Conservation (phyloP, 345 rosid species). For the Lepidium aucheri region DNA sequence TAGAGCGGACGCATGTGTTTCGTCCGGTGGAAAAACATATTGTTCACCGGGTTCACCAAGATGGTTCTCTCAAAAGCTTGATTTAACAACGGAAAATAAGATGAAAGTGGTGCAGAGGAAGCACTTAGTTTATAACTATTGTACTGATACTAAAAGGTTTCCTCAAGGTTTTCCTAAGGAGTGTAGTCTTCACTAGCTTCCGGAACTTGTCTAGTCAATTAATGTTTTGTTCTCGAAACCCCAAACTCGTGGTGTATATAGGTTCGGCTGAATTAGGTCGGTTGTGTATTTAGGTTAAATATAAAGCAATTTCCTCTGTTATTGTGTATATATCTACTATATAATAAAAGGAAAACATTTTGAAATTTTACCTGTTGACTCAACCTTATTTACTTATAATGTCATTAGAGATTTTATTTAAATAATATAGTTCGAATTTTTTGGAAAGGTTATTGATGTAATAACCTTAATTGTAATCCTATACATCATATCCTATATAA, state of each 20-base stretch:
- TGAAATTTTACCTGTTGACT: too few relatives aligned
- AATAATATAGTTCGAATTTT: too few relatives aligned
- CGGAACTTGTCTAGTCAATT: not conserved
- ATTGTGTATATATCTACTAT: not conserved
- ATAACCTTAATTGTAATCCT: too few relatives aligned
- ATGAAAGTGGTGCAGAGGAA: conserved; percentile 41
- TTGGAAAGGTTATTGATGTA: too few relatives aligned
- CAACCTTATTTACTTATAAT: too few relatives aligned
- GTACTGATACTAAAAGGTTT: conserved; percentile 33
- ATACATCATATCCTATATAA: too few relatives aligned
- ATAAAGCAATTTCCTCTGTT: conserved; percentile 3
- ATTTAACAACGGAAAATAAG: conserved; percentile 24
- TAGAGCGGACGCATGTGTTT: conserved; percentile 32
- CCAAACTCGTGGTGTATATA: too few relatives aligned
- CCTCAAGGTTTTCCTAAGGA: conserved; percentile 37
- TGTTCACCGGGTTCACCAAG: conserved; percentile 13
- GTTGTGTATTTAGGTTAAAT: not conserved
- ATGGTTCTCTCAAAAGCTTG: conserved; percentile 46
- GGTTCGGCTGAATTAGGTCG: not conserved
- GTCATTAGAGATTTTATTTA: too few relatives aligned
- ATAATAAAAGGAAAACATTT: conserved; percentile 17
- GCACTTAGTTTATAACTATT: conserved; percentile 36
- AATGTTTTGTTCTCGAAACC: not conserved
- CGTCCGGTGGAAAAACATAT: conserved; percentile 15
- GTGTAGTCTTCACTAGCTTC: conserved; percentile 19